Evolutionary conservation across 2,329 filamentous ascomycete species (phyloP), one percentile per base, ranked within the genome.

Genomic region (Exophiala sp.): DNA sequence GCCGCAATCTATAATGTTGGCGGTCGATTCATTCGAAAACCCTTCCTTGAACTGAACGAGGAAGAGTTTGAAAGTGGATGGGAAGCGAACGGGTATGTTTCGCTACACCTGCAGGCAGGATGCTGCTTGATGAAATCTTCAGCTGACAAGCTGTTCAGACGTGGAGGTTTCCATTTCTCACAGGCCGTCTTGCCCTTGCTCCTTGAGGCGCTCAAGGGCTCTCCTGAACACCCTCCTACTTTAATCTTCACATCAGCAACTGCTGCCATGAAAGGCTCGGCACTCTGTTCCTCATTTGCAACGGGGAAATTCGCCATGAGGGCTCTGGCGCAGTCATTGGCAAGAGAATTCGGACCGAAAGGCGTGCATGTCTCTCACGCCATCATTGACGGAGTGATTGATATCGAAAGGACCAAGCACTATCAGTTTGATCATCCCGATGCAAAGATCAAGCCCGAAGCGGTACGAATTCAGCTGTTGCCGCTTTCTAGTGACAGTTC

Each of bases 201-300:
- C 1, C 78, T 91, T 1, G 77, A 83, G 18, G 77, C 84, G 0
- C 79, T 83, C 1, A 64, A 70, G 33, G 69, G 70, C 0, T 72
- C 74, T 40, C 70, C 80, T 0, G 75, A 79, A 32, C 72, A 89
- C 65, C 88, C 90, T 3, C 90, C 90, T 0, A 86, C 87, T 0
- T 75, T 96, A 16, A 86, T 96, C 65, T 88, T 95, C 71, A 95
- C 91, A 0, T 91, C 91, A 32, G 90, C 91, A 0, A 95, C 91
- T 0, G 91, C 89, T 0, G 89, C 86, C 0, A 62, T 92, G 14
- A 87, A 85, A 64, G 88, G 87, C 3, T 86, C 83, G 9, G 84
- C 88, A 0, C 74, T 76, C 10, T 87, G 90, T 69, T 75, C 83
- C 1, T 73, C 80, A 6, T 95, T 96, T 65, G 86, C 89, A 0